Evolutionary conservation across 257 asterid genomes (phyloP), one percentile per base, ranked within the genome.

Genomic region (Gardenia jasminoides): DNA sequence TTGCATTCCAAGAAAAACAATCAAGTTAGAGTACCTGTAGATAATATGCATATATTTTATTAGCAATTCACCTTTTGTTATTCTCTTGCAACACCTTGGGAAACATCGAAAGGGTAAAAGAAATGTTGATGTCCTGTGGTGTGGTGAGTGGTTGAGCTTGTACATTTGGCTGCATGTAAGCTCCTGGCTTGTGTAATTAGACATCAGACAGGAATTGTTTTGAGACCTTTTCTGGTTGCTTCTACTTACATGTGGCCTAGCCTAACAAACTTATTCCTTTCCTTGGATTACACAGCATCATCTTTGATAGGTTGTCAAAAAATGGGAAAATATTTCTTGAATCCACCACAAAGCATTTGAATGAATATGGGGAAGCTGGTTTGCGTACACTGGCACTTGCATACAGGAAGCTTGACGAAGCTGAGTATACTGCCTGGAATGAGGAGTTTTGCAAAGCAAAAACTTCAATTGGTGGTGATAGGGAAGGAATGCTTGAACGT

Each of bases 321-420:
- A 76, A 87, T 20, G 99, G 99, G 78, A 88, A 88, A 78, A 84
- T 78, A 84, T 92, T 91, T 59, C 80, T 86, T 84, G 94, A 96
- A 82, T 87, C 88, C 79, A 96, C 98, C 74, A 90, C 89, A 75
- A 91, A 75, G 83, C 98, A 93, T 86, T 87, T 96, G 87, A 93
- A 87, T 65, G 99, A 96, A 47, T 96, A 92, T 79, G 99, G 98
- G 72, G 99, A 96, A 85, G 91, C 89, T 79, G 99, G 99, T 80
- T 83, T 96, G 80, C 92, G 99, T 59, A 96, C 99, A 33, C 92
- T 96, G 33, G 94, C 97, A 24, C 97, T 96, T 84, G 95, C 98
- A 79, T 96, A 96, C 88, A 94, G 86, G 84, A 92, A 90, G 86
- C 97, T 96, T 24, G 90, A 89, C 41, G 93, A 89, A 82, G 90